phyloP scores from a whole-genome alignment of 179 eudicot genomes.

The Gypsophila paniculata region DNA sequence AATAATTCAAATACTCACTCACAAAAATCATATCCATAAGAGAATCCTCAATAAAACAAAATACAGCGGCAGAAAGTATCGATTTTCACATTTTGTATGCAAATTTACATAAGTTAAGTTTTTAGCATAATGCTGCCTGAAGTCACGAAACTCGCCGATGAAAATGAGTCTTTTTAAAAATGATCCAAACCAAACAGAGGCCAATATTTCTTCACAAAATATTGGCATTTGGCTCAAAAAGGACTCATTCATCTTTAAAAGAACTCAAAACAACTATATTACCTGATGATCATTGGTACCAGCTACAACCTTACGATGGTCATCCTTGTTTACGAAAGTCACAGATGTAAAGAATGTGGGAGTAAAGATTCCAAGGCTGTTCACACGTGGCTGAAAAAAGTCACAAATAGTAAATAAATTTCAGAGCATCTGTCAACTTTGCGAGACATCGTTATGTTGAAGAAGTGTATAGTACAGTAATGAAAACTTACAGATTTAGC shows the following conservation, averaged over 20 bases:
- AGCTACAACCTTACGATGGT: constrained; percentile 86
- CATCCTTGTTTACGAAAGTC: constrained; percentile 74
- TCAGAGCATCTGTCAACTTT: background rate
- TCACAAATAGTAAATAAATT: background rate
- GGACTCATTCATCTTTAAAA: background rate
- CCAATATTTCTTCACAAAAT: background rate
- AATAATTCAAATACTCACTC: constrained; percentile 1
- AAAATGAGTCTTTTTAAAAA: background rate
- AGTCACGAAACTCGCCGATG: background rate
- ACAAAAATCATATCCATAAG: background rate
- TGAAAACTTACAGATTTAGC: constrained; percentile 33
- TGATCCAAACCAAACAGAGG: background rate
- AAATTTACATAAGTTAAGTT: no score
- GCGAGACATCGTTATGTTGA: background rate
- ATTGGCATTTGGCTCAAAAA: background rate
- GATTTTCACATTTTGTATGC: no score
- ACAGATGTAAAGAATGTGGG: constrained; percentile 89
- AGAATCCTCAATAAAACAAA: background rate
- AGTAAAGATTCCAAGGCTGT: constrained; percentile 78
- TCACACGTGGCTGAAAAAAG: constrained; percentile 65
- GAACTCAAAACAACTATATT: constrained; percentile 15
- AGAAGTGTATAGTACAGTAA: background rate
- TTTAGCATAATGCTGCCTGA: background rate
- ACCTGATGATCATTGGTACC: constrained; percentile 92
- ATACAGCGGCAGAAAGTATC: no score